Evolutionary conservation across 345 rosid species (phyloP).

Genomic region (Aurinia saxatilis): DNA sequence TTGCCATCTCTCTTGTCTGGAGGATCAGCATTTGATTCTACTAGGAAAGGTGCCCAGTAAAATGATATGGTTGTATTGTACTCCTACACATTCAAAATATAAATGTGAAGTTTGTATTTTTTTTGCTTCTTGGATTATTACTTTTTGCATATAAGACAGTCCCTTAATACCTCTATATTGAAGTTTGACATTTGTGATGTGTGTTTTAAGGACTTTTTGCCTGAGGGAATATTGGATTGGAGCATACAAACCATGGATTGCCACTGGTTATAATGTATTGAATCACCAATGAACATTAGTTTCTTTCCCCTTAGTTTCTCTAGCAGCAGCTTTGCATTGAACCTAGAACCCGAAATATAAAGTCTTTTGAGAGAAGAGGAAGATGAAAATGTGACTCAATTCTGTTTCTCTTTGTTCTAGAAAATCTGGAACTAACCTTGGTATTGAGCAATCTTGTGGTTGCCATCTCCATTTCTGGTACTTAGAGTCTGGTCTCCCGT

Average conservation of each 20-base stretch:
- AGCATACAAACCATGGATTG: slow-evolving; percentile 61
- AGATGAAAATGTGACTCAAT: background rate
- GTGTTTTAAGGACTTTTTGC: slow-evolving; percentile 36
- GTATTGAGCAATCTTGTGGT: slow-evolving; percentile 79
- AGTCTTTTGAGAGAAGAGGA: background rate
- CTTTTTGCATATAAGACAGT: background rate
- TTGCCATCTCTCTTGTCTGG: slow-evolving; percentile 45
- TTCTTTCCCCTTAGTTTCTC: slow-evolving; percentile 56
- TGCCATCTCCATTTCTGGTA: slow-evolving; percentile 98
- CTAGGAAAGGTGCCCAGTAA: slow-evolving; percentile 69
- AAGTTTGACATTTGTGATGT: slow-evolving; percentile 31
- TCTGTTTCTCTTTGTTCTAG: background rate
- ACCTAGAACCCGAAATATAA: slow-evolving; percentile 28
- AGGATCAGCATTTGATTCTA: slow-evolving; percentile 54
- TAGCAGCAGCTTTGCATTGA: slow-evolving; percentile 42
- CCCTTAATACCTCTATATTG: slow-evolving; percentile 33
- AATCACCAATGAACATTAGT: slow-evolving; percentile 66
- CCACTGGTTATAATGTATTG: slow-evolving; percentile 59
- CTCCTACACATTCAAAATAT: slow-evolving; percentile 30
- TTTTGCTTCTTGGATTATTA: too few species aligned
- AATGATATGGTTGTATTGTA: slow-evolving; percentile 50
- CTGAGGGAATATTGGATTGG: slow-evolving; percentile 37
- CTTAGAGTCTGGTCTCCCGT: slow-evolving; percentile 72
- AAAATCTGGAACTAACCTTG: slow-evolving; percentile 37
- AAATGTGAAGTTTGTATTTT: background rate